These are phyloP conservation scores for Xylaria sp. DNA, from an alignment of 2,329 filamentous ascomycete species.

Conservation along the genomic window DNA sequence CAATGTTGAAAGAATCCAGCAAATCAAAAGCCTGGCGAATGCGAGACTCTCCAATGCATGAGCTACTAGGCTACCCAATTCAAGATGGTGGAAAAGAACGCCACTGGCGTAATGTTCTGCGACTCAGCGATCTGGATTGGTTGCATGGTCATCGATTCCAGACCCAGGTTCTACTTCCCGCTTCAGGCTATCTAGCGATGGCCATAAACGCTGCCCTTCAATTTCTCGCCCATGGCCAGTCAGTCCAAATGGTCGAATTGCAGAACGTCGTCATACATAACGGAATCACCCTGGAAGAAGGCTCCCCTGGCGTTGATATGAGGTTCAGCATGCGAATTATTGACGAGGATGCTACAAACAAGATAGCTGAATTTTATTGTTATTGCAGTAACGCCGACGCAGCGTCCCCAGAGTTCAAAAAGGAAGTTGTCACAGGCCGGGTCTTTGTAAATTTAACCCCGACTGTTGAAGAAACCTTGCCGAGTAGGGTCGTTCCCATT, in stretches of 20 bases:
- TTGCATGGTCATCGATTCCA: slow-evolving; percentile 14
- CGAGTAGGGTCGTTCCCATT: not conserved
- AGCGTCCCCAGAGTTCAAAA: not conserved
- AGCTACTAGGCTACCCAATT: slow-evolving; percentile 2
- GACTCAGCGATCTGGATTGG: slow-evolving; percentile 12
- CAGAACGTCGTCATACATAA: slow-evolving; percentile 3
- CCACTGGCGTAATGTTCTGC: slow-evolving; percentile 7
- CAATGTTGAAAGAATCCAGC: slow-evolving; percentile 12
- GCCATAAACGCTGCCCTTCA: not conserved
- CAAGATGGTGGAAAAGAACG: not conserved
- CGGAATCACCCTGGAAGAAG: not conserved
- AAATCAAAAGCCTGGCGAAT: slow-evolving; percentile 4
- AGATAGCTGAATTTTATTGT: not conserved
- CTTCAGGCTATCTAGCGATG: slow-evolving; percentile 1
- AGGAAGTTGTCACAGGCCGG: not conserved
- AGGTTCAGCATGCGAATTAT: not conserved
- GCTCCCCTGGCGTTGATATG: not conserved
- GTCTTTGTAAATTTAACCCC: not conserved
- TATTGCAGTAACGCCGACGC: not conserved
- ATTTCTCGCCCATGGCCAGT: not conserved
- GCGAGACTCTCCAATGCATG: not conserved
- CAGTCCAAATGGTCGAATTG: not conserved
- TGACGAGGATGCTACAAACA: not conserved
- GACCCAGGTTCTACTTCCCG: slow-evolving; percentile 11
- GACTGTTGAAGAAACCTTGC: not conserved